Evolutionary conservation across 352 stramenopile species (phyloP).

Genomic region (Phytophthora pinifolia): DNA sequence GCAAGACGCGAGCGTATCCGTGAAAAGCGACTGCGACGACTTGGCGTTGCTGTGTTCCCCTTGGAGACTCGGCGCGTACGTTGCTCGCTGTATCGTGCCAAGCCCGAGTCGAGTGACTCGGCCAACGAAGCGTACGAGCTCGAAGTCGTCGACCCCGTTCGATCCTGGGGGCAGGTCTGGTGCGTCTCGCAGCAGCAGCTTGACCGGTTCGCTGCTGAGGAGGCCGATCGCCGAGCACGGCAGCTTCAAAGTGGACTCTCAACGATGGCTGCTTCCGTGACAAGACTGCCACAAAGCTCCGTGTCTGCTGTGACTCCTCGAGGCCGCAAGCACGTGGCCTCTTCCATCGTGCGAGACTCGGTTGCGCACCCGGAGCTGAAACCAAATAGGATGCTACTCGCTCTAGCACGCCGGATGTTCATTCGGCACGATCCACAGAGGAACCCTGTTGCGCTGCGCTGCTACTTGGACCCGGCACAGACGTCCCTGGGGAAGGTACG

Average conservation of each 20-base stretch:
- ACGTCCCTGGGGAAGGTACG: constrained; percentile 50
- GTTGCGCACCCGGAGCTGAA: constrained; percentile 13
- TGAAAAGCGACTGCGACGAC: constrained; percentile 38
- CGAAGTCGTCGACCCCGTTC: constrained; percentile 24
- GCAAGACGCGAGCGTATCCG: constrained; percentile 44
- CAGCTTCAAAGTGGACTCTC: constrained; percentile 9
- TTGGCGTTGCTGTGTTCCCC: constrained; percentile 28
- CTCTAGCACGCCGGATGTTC: constrained; percentile 18
- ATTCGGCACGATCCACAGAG: constrained; percentile 3
- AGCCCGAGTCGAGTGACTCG: background rate
- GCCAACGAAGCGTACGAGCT: constrained; percentile 23
- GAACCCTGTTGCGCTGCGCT: constrained; percentile 1
- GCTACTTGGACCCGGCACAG: constrained; percentile 23
- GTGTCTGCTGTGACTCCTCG: background rate
- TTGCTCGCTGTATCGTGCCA: constrained; percentile 43
- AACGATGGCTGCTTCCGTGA: background rate
- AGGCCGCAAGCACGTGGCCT: background rate
- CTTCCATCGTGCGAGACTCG: constrained; percentile 16
- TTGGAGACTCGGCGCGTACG: constrained; percentile 35
- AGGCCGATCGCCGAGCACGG: constrained; percentile 10
- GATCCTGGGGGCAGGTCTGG: constrained; percentile 17
- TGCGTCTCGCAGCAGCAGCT: constrained; percentile 16
- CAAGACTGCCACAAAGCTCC: background rate
- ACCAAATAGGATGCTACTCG: constrained; percentile 19
- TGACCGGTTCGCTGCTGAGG: constrained; percentile 17